Conservation (phyloP, 139 green algal species). For the Chlamydomonas sphaeroides region DNA sequence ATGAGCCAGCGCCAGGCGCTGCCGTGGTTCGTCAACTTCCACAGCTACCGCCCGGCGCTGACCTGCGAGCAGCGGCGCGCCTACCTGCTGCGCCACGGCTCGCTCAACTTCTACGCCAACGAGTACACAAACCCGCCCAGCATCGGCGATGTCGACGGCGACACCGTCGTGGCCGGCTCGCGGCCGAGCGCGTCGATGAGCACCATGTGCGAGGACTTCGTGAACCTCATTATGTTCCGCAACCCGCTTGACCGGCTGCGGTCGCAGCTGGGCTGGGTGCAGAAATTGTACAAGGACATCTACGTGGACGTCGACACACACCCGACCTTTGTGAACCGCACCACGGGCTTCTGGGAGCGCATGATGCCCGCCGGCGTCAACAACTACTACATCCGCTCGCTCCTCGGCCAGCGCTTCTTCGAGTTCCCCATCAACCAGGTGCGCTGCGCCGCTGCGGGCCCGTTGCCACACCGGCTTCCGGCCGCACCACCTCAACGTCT, state of each 20-base stretch:
- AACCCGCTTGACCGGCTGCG: slow-evolving; percentile 46
- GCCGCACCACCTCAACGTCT: too few species aligned
- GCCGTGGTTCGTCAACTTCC: slow-evolving; percentile 58
- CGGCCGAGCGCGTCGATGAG: not conserved
- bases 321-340: slow-evolving; percentile 37
- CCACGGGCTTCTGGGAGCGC: slow-evolving; percentile 53
- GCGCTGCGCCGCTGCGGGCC: too few species aligned
- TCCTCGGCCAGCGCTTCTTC: slow-evolving; percentile 49
- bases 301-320: slow-evolving; percentile 41
- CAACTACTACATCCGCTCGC: slow-evolving; percentile 57
- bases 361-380: slow-evolving; percentile 53
- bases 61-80: slow-evolving; percentile 29
- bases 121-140: slow-evolving; percentile 48
- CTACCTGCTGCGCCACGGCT: slow-evolving; percentile 23
- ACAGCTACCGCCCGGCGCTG: slow-evolving; percentile 12
- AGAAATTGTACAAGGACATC: slow-evolving; percentile 59
- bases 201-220: slow-evolving; percentile 48
- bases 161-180: not conserved
- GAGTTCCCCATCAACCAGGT: slow-evolving; percentile 31
- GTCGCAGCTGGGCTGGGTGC: slow-evolving; percentile 48
- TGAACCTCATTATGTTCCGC: slow-evolving; percentile 57
- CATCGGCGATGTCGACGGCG: too few species aligned
- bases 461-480: too few species aligned
- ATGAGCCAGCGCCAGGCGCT: slow-evolving; percentile 23
- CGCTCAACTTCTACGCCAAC: slow-evolving; percentile 53